These are phyloP conservation scores for Cytauxzoon felis DNA, from an alignment of 169 alveolate genomes.

Conservation along the genomic window DNA sequence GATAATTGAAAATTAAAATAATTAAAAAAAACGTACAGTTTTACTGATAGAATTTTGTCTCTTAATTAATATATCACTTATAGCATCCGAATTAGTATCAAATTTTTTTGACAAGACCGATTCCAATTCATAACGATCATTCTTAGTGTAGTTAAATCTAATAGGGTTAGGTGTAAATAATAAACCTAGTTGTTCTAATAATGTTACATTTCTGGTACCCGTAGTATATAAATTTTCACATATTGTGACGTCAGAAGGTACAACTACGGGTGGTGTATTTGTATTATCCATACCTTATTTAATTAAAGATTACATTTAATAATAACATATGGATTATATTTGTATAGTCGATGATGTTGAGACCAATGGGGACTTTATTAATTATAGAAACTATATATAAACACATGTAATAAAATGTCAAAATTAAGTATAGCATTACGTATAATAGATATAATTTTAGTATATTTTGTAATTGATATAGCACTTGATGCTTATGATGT, in stretches of 20 bases:
- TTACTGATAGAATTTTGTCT: conserved; percentile 51
- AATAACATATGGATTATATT: no score
- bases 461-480: no score
- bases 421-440: no score
- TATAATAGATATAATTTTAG: no score
- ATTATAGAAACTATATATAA: no score
- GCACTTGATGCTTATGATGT: no score
- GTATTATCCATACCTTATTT: conserved; percentile 22
- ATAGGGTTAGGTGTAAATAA: conserved; percentile 50
- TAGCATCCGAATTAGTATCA: conserved; percentile 47
- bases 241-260: conserved; percentile 61
- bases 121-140: conserved; percentile 38
- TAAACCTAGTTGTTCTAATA: conserved; percentile 44
- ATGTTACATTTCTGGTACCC: conserved; percentile 48
- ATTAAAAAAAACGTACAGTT: not conserved
- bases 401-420: no score
- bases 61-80: conserved; percentile 27
- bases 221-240: conserved; percentile 54
- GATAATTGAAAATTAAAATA: not conserved
- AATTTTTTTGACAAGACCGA: conserved; percentile 38
- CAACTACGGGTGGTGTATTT: conserved; percentile 41
- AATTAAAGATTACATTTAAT: no score
- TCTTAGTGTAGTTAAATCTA: conserved; percentile 40
- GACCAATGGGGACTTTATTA: no score
- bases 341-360: no score